These are phyloP conservation scores for Tylopilus sp. DNA, from an alignment of 768 basidiomycete species.

Conservation along the genomic window DNA sequence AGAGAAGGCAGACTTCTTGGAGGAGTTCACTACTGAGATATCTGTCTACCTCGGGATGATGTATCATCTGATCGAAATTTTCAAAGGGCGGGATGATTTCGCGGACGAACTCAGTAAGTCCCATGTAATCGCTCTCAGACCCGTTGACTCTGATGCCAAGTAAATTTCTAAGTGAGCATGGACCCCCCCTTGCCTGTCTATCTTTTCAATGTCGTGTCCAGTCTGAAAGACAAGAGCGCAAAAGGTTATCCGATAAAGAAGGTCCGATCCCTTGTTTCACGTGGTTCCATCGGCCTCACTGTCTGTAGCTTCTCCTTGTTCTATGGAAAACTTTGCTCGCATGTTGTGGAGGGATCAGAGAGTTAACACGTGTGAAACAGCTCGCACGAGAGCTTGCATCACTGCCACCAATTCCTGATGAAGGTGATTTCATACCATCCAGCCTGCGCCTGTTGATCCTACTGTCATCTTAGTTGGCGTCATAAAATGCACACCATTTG, in stretches of 20 bases:
- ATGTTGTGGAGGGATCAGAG: constrained; percentile 90
- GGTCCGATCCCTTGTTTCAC: constrained; percentile 39
- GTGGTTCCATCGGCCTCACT: constrained; percentile 1
- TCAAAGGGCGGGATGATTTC: constrained; percentile 91
- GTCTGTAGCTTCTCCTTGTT: constrained; percentile 75
- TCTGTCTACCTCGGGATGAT: constrained; percentile 93
- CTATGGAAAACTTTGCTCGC: constrained; percentile 93
- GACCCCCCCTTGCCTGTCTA: constrained; percentile 94
- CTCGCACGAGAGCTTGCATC: constrained; percentile 83
- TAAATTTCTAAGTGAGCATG: constrained; percentile 71
- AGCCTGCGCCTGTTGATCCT: constrained; percentile 2
- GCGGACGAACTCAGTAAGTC: constrained; percentile 93
- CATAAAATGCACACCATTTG: constrained; percentile 88
- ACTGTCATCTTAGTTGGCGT: constrained; percentile 42
- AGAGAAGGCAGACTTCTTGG: constrained; percentile 76
- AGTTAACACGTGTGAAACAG: constrained; percentile 77
- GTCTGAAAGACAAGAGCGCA: constrained; percentile 87
- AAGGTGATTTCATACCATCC: constrained; percentile 33
- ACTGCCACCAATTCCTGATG: constrained; percentile 53
- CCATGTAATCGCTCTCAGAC: neutral
- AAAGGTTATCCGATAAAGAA: constrained; percentile 98
- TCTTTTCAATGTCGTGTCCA: constrained; percentile 86
- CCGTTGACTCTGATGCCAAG: constrained; percentile 4
- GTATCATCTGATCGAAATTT: constrained; percentile 92
- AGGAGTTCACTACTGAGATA: constrained; percentile 89